These are phyloP conservation scores for Aspergillus eucalypticola DNA, from an alignment of 2,329 filamentous ascomycete species.

Conservation along the genomic window DNA sequence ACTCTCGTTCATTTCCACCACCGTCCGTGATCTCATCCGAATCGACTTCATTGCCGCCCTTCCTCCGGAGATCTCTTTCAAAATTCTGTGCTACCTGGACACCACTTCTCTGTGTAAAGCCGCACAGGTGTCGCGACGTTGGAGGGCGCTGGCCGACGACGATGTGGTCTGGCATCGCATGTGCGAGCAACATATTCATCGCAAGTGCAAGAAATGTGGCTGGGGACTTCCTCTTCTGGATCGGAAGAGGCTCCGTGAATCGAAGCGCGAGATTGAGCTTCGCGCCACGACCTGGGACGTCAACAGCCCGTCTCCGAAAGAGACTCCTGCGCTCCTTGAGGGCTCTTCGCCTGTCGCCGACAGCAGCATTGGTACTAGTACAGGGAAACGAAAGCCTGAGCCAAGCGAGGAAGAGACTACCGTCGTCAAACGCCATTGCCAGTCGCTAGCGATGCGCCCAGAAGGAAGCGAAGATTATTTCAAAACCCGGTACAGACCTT, in stretches of 20 bases:
- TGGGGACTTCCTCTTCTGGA: constrained; percentile 92
- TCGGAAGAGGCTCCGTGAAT: constrained; percentile 80
- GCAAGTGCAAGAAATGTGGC: constrained; percentile 91
- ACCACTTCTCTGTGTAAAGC: constrained; percentile 94
- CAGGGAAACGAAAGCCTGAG: constrained; percentile 32
- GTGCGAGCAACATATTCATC: constrained; percentile 95
- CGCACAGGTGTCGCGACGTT: constrained; percentile 85
- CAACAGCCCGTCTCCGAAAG: constrained; percentile 53
- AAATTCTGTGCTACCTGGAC: constrained; percentile 89
- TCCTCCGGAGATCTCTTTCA: constrained; percentile 86
- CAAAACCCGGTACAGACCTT: constrained; percentile 63
- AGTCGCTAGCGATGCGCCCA: constrained; percentile 22
- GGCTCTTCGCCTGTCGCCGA: constrained; percentile 4
- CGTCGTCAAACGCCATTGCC: constrained; percentile 35
- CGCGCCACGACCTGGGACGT: constrained; percentile 61
- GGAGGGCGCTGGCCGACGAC: constrained; percentile 89
- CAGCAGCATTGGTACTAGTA: background rate
- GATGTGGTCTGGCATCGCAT: constrained; percentile 98
- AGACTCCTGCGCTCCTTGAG: constrained; percentile 9
- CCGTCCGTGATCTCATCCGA: constrained; percentile 90
- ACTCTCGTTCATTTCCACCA: constrained; percentile 85
- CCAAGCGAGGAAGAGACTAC: constrained; percentile 29
- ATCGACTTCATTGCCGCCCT: constrained; percentile 94
- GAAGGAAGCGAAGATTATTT: constrained; percentile 49
- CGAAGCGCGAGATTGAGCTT: constrained; percentile 80